phyloP scores from a whole-genome alignment of 2,329 filamentous ascomycete species.

The Arachnomyces sp. region DNA sequence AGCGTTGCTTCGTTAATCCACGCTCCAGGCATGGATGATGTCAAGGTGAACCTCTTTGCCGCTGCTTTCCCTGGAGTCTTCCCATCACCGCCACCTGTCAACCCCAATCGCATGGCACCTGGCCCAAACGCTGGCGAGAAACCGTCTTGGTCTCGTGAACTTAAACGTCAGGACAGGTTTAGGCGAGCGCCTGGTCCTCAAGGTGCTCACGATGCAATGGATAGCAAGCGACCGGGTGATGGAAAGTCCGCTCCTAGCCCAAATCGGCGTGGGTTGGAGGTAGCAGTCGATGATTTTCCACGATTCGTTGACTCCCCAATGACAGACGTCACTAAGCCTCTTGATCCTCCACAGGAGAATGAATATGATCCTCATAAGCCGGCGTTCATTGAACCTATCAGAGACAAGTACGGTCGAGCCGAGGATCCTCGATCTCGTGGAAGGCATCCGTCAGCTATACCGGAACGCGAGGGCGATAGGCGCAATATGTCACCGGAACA shows the following conservation, averaged over 20 bases:
- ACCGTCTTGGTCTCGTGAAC: constrained; percentile 3
- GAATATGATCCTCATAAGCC: constrained; percentile 43
- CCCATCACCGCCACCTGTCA: constrained; percentile 13
- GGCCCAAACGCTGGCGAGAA: constrained; percentile 1
- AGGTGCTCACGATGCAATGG: too few relatives aligned
- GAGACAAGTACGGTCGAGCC: constrained; percentile 8
- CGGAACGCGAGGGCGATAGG: neutral
- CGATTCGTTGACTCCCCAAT: constrained; percentile 14
- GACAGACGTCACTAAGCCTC: constrained; percentile 11
- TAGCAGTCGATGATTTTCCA: constrained; percentile 15
- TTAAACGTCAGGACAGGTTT: too few relatives aligned
- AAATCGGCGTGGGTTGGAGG: constrained; percentile 10
- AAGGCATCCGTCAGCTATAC: neutral
- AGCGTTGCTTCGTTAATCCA: constrained; percentile 31
- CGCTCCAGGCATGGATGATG: constrained; percentile 49
- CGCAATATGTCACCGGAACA: neutral
- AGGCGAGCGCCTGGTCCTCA: too few relatives aligned
- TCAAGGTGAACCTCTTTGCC: constrained; percentile 45
- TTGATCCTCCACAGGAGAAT: constrained; percentile 33
- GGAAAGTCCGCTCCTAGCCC: neutral
- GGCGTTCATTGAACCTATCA: constrained; percentile 17
- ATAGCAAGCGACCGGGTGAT: too few relatives aligned
- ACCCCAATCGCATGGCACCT: constrained; percentile 8
- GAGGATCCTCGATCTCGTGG: constrained; percentile 4
- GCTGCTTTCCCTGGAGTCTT: constrained; percentile 43